Base-by-base conservation (phyloP, 345 rosid species). In the Citrus cavaleriei region DNA sequence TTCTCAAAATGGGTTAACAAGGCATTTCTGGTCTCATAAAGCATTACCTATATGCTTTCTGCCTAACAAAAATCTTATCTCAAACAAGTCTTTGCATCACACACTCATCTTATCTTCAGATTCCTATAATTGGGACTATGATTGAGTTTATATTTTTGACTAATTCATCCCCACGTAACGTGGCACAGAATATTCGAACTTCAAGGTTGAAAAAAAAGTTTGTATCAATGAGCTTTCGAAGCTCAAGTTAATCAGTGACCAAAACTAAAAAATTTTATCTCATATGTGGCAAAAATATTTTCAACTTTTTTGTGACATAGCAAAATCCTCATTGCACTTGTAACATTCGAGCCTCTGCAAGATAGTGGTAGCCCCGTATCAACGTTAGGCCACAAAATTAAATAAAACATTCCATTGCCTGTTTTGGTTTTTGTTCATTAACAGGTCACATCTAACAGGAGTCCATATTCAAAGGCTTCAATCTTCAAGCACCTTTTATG, bases 31-130 rank as follows among this genome's bases (percentile, higher is more conserved):
- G 78, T 78, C 80, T 38, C 73, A 5, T 63, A 35, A 80, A 75
- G 75, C 86, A 67, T 35, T 66, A 67, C 73, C n/a, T 28, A 32
- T 16, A 13, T 84, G 55, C 35, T 66, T 66, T 35, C 70, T 71
- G 63, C 59, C 65, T 34, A 57, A 35, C 42, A 3, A 30, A 54
- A 34, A 58, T 59, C 68, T 60, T 37, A 37, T n/a, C 67, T 38
- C 77, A 1, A 4, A 7, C 37, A 35, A 34, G 27, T 72, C 37
- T 25, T 28, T 49, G 60, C 37, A 28, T 70, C 35, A 27, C 16
- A 18, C 40, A 18, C 34, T 27, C 35, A 62, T 61, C 34, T 61
- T 61, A 4, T 61, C 30, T 12, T 62, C 34, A 14, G 18, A 30
- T 64, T 7, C 2, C n/a, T 19, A 9, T 30, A 32, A 19, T 32